Evolutionary conservation across 495 filamentous ascomycete species (phyloP).

Genomic region (Aspergillus bridgeri): DNA sequence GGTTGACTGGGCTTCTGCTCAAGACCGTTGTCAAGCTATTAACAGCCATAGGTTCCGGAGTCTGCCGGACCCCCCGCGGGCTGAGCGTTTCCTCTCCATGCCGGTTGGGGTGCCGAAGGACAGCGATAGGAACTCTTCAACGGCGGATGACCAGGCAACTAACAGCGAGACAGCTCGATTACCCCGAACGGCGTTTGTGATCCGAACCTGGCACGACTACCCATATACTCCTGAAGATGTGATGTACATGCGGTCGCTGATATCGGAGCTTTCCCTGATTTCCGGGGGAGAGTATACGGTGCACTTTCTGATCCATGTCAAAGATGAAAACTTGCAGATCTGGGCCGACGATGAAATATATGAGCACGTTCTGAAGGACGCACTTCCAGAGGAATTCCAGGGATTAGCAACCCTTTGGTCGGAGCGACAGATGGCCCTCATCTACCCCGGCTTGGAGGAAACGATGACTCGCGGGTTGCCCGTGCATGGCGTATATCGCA

Average conservation of each 20-base stretch:
- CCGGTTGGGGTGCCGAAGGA: slow-evolving; percentile 31
- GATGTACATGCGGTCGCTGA: slow-evolving; percentile 54
- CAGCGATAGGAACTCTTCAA: slow-evolving; percentile 10
- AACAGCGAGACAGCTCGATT: slow-evolving; percentile 33
- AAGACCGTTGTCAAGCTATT: slow-evolving; percentile 62
- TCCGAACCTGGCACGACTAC: slow-evolving; percentile 63
- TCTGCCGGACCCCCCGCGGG: slow-evolving; percentile 36
- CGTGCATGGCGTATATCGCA: slow-evolving; percentile 87
- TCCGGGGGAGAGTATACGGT: slow-evolving; percentile 63
- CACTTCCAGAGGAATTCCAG: slow-evolving; percentile 80
- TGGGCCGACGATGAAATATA: slow-evolving; percentile 64
- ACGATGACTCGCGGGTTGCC: slow-evolving; percentile 68
- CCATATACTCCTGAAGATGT: slow-evolving; percentile 51
- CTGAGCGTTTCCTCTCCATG: slow-evolving; percentile 46
- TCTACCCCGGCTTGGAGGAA: slow-evolving; percentile 81
- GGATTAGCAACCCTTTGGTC: slow-evolving; percentile 90
- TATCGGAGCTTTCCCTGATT: slow-evolving; percentile 58
- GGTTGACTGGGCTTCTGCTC: slow-evolving; percentile 72
- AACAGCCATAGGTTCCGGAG: slow-evolving; percentile 72
- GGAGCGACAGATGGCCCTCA: slow-evolving; percentile 80
- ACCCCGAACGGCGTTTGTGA: slow-evolving; percentile 56
- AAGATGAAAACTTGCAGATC: slow-evolving; percentile 60
- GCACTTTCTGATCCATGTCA: slow-evolving; percentile 66
- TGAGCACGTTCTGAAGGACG: slow-evolving; percentile 60
- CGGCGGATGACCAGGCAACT: slow-evolving; percentile 8